Percentiles rank a stretch among this genome's conserved stretches.
Conservation (phyloP, 768 basidiomycete genomes). For the Boletus insuetus region DNA sequence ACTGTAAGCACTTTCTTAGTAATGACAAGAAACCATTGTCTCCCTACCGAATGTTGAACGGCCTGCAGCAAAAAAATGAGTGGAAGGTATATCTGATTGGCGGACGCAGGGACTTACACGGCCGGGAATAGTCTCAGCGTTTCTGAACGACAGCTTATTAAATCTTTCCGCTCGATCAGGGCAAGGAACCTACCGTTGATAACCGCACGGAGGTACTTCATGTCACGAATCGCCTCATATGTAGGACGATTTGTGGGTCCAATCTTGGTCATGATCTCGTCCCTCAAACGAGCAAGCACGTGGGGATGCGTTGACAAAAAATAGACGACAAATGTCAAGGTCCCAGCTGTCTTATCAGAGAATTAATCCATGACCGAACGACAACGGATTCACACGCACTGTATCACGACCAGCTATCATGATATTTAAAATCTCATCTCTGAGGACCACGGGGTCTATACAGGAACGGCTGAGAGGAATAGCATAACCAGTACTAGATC, state of each 20-base stretch:
- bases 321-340: slow-evolving; percentile 38
- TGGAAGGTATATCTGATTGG: not conserved
- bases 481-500: slow-evolving; percentile 15
- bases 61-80: slow-evolving; percentile 22
- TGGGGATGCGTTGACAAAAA: slow-evolving; percentile 49
- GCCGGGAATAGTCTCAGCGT: slow-evolving; percentile 55
- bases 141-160: slow-evolving; percentile 31
- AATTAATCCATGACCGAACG: not conserved
- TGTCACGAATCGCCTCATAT: slow-evolving; percentile 53
- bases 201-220: slow-evolving; percentile 64
- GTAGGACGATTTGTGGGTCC: slow-evolving; percentile 48
- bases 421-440: slow-evolving; percentile 35
- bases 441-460: slow-evolving; percentile 28
- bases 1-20: not conserved
- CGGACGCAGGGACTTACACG: slow-evolving; percentile 29
- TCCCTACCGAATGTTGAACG: slow-evolving; percentile 47
- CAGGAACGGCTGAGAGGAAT: not conserved
- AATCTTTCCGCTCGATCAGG: not conserved
- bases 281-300: slow-evolving; percentile 44
- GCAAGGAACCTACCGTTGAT: slow-evolving; percentile 48
- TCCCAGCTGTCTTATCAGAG: slow-evolving; percentile 38
- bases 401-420: slow-evolving; percentile 33
- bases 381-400: slow-evolving; percentile 4
- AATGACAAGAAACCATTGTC: not conserved
- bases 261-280: slow-evolving; percentile 53